phyloP scores from a whole-genome alignment of 805 yeast genomes.

The Ogataea salicorniae region DNA sequence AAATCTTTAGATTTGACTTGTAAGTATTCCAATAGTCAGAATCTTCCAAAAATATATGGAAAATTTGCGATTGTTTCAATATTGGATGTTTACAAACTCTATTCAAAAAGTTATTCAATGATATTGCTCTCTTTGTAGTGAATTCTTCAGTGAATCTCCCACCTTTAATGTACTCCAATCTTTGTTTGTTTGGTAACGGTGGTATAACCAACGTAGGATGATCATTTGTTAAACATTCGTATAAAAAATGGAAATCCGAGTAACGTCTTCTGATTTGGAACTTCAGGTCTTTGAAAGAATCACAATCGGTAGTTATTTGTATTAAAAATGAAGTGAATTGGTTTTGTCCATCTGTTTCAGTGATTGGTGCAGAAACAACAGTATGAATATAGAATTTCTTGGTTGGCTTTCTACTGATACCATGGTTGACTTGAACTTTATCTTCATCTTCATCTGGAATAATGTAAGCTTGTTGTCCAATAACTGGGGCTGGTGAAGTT shows the following conservation, averaged over 20 bases:
- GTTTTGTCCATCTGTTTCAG: constrained; percentile 70
- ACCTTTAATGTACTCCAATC: constrained; percentile 88
- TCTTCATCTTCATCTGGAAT: not conserved
- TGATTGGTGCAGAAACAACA: constrained; percentile 53
- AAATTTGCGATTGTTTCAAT: constrained; percentile 62
- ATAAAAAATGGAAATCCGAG: constrained; percentile 78
- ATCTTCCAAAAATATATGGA: constrained; percentile 67
- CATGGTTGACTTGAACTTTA: not conserved
- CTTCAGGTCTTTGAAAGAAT: constrained; percentile 42
- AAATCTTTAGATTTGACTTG: constrained; percentile 47
- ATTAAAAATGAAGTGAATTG: constrained; percentile 72
- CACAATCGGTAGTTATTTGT: constrained; percentile 57
- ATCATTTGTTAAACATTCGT: constrained; percentile 68
- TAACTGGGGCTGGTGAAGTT: too few relatives aligned
- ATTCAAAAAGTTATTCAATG: constrained; percentile 69
- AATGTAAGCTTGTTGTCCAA: not conserved
- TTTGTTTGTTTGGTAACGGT: constrained; percentile 88
- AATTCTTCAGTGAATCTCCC: constrained; percentile 85
- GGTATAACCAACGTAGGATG: constrained; percentile 85
- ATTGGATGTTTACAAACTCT: constrained; percentile 72
- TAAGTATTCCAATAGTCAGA: constrained; percentile 66
- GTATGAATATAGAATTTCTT: constrained; percentile 31
- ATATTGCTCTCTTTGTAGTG: constrained; percentile 74
- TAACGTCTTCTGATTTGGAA: constrained; percentile 70
- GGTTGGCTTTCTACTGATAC: not conserved